These are phyloP conservation scores for Rhododendron williamsianum DNA, from an alignment of 148 eudicot species.

Conservation along the genomic window DNA sequence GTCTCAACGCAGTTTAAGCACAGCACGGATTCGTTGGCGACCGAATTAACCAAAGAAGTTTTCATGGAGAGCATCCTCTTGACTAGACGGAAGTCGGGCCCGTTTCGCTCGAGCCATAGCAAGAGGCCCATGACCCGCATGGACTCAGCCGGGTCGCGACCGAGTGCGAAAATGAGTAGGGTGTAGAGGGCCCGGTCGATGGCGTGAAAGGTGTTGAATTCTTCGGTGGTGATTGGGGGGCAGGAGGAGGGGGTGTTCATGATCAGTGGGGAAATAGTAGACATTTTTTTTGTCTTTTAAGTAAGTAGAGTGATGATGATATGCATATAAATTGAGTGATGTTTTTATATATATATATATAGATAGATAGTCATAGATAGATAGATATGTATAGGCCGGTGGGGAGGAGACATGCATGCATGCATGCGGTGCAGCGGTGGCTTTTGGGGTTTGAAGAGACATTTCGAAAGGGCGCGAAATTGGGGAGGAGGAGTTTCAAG, in stretches of 20 bases:
- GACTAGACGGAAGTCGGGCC: neutral
- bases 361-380: no score
- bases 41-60: neutral
- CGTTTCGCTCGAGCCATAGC: neutral
- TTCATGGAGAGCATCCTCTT: neutral
- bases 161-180: neutral
- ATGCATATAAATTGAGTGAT: no score
- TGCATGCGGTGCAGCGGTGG: neutral
- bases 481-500: neutral
- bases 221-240: neutral
- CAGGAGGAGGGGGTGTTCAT: neutral
- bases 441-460: neutral
- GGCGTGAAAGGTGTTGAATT: neutral
- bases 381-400: neutral
- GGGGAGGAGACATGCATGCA: neutral
- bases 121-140: neutral
- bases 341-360: no score
- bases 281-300: neutral
- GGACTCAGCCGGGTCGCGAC: neutral
- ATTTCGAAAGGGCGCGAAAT: neutral
- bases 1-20: neutral
- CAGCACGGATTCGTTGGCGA: neutral
- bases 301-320: neutral
- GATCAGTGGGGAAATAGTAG: neutral
- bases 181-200: neutral